Conservation (phyloP, 257 asterid genomes). For the Ligustrum vulgare region DNA sequence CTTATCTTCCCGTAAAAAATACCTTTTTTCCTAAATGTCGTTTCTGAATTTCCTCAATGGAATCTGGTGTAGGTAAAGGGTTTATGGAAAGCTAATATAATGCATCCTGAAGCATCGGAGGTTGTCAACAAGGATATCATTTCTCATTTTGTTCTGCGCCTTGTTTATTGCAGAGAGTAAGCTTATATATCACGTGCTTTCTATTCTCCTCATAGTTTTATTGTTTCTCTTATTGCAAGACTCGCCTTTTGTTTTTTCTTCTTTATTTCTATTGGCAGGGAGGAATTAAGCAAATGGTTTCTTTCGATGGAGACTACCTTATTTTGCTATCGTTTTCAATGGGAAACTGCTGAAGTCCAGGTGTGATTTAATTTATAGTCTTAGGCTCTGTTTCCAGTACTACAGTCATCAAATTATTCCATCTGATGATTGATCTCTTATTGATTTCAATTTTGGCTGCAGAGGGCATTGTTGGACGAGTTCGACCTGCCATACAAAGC, state of each 20-base stretch:
- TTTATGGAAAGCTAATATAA: constrained; percentile 68
- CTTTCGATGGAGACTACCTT: constrained; percentile 85
- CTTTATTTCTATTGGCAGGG: constrained; percentile 43
- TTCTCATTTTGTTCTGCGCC: constrained; percentile 94
- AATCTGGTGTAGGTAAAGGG: constrained; percentile 43
- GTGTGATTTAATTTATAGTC: constrained; percentile 38
- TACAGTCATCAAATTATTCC: constrained; percentile 17
- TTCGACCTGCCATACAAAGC: constrained; percentile 84
- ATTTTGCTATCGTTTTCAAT: constrained; percentile 74
- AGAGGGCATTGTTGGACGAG: constrained; percentile 73
- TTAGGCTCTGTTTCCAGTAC: constrained; percentile 8
- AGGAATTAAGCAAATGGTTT: constrained; percentile 89
- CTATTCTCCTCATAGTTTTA: background rate
- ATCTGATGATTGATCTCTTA: constrained; percentile 25
- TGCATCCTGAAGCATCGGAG: constrained; percentile 63
- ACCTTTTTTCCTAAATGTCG: background rate
- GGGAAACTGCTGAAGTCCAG: constrained; percentile 61
- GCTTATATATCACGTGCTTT: constrained; percentile 15
- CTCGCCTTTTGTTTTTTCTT: constrained; percentile 13
- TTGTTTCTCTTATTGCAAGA: constrained; percentile 7
- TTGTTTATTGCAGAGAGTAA: constrained; percentile 94
- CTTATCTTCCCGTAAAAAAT: background rate
- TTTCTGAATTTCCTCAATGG: constrained; percentile 9
- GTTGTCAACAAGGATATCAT: constrained; percentile 70
- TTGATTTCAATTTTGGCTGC: constrained; percentile 19